Base-by-base conservation (phyloP, 306 rosid genomes). In the Gleditsia sinensis region DNA sequence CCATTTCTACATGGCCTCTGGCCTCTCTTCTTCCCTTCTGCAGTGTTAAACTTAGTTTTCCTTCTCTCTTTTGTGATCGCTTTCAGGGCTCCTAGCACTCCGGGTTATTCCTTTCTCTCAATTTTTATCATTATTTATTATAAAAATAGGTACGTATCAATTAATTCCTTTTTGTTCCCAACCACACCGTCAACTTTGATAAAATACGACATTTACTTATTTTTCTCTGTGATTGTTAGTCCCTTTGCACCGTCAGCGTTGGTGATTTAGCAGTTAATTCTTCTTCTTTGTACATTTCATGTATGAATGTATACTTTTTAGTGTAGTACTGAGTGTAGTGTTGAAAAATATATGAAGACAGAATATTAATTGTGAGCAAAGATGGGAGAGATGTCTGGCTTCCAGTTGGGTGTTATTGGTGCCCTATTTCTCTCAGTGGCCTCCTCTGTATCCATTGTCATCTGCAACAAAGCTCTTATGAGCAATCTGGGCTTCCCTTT, bases 401-500 rank as follows among this genome's bases (percentile, higher is more conserved):
- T 83, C 85, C 97, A 94, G 45, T 33, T 94, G 90, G 95, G 96
- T 10, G 97, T 94, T 6, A 80, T 94, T 30, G 96, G 99, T 17
- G 97, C 97, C 53, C 87, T 94, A 37, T 94, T 90, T 73, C 97
- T 94, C 50, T 94, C 99, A 0, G 99, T 94, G 67, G 97, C 97
- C 43, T 94, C 99, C 32, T 94, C 99, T 6, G 99, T 94, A 54
- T 94, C 99, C 78, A 94, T 94, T 84, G 99, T 94, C 68, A 94
- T 94, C 50, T 94, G 99, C 91, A 94, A 94, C 89, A 94, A 94
- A 82, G 96, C 99, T 75, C 82, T 94, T 85, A 94, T 94, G 97
- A 94, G 99, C 95, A 88, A 92, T 76, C 96, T 94, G 51, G 99
- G 99, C 72, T 94, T 94, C 85, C 99, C 95, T 79, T 93, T 93